Evolutionary conservation across 441 rosid species (phyloP), one percentile per base, ranked within the genome.

Genomic region (Adansonia gregorii): DNA sequence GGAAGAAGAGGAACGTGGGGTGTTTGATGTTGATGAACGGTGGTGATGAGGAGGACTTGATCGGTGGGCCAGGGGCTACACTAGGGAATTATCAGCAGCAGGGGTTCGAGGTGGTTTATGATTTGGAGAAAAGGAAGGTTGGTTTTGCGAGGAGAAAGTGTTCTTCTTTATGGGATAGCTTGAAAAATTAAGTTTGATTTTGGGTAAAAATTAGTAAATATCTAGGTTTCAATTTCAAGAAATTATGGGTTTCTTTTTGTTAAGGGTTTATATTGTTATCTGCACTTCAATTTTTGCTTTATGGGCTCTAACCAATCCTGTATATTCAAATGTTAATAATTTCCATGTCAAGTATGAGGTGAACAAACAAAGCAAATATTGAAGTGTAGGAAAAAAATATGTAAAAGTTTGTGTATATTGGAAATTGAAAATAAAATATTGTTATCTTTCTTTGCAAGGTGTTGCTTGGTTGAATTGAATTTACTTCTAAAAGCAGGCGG

Each of bases 11-110:
- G 79, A 86, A 76, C 10, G 91, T 92, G 1, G 99, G 97, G 45
- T 95, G 99, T 63, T 69, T 95, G 82, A 95, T 92, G 98, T 46
- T 95, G 86, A 88, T 95, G 94, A 89, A 95, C 93, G 97, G 95
- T 7, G 98, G 99, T 15, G 93, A 91, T 82, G 99, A 92, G 67
- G 49, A 79, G 11, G 99, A 95, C 81, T 75, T 90, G 82, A 79
- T 72, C 1, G 94, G 91, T 79, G 99, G 99, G 76, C 92, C 99
- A 7, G 97, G 91, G 8, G 99, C 89, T 0, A 89, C 90, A 0
- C 46, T 95, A 6, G 99, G 99, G 27, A 95, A 95, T 80, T 95
- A 89, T 67, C 99, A 95, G 82, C 99, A 95, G 27, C 99, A 95
- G 79, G 99, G 98, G 10, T 94, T 95, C 55, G 97, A 95, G 78